Evolutionary conservation across 495 filamentous ascomycete genomes (phyloP).

Genomic region (Podospora pseudopauciseta): DNA sequence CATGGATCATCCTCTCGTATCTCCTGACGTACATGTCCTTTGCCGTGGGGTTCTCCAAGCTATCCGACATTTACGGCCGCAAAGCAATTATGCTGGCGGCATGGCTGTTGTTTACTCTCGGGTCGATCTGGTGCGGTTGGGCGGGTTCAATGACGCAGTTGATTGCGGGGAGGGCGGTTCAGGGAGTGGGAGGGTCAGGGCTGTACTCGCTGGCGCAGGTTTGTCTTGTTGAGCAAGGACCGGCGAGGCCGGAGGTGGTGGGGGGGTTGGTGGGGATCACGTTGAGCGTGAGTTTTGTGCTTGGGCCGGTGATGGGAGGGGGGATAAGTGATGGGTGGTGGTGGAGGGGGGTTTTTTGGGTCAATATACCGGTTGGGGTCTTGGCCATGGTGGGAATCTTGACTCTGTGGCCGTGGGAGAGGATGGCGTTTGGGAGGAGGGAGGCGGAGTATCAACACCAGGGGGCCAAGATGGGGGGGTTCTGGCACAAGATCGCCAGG

Average conservation of each 20-base stretch:
- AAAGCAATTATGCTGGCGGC: conserved; percentile 46
- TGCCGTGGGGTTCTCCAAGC: conserved; percentile 55
- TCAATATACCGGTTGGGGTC: conserved; percentile 64
- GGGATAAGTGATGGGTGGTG: conserved; percentile 56
- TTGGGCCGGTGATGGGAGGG: conserved; percentile 69
- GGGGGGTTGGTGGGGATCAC: conserved; percentile 44
- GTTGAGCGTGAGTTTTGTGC: conserved; percentile 43
- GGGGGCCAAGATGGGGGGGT: conserved; percentile 18
- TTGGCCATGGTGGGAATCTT: conserved; percentile 55
- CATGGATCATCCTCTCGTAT: conserved; percentile 60
- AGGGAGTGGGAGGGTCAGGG: conserved; percentile 60
- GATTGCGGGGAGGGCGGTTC: conserved; percentile 59
- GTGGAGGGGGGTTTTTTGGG: conserved; percentile 72
- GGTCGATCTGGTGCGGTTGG: conserved; percentile 56
- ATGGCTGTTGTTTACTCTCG: conserved; percentile 52
- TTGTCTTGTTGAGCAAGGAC: conserved; percentile 53
- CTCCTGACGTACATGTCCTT: conserved; percentile 59
- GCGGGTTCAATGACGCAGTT: conserved; percentile 50
- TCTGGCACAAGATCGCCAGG: conserved; percentile 29
- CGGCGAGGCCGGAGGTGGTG: conserved; percentile 43
- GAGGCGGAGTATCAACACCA: conserved; percentile 13
- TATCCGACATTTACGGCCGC: conserved; percentile 59
- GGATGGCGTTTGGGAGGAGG: neutral
- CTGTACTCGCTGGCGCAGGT: conserved; percentile 56
- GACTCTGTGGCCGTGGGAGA: conserved; percentile 44